Evolutionary conservation across 306 rosid species (phyloP).

Genomic region (Castanospermum australe): DNA sequence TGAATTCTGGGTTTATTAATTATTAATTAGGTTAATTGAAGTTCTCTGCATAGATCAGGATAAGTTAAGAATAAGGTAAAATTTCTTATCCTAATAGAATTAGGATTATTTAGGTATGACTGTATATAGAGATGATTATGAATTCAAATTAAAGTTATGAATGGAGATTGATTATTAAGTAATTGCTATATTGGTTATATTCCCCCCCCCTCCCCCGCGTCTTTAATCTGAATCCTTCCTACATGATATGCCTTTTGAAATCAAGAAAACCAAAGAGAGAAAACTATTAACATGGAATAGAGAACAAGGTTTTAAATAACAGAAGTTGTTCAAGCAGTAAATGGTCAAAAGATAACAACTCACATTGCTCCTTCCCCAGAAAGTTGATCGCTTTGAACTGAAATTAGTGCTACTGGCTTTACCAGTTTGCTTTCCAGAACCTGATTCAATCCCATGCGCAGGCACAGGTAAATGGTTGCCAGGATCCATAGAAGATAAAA

Average conservation of each 20-base stretch:
- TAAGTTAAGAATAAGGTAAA: background rate
- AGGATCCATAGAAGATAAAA: conserved; percentile 81
- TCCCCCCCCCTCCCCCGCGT: background rate
- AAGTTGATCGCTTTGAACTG: conserved; percentile 71
- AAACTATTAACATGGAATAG: background rate
- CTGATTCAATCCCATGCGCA: conserved; percentile 57
- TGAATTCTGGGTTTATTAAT: background rate
- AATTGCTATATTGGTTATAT: background rate
- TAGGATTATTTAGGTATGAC: background rate
- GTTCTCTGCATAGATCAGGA: background rate
- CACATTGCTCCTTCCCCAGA: conserved; percentile 98
- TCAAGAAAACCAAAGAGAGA: background rate
- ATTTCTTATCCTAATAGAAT: background rate
- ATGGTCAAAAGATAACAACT: conserved; percentile 42
- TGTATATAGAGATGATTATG: background rate
- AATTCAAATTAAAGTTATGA: background rate
- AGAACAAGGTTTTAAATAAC: background rate
- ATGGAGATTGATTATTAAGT: background rate
- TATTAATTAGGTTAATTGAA: background rate
- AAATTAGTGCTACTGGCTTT: conserved; percentile 60
- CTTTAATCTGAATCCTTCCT: background rate
- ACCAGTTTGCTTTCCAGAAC: conserved; percentile 60
- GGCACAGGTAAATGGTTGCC: conserved; percentile 50
- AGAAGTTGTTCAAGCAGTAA: background rate
- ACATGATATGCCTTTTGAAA: background rate